Evolutionary conservation across 2,329 filamentous ascomycete species (phyloP).

Genomic region (Trichoderma endophyticum): DNA sequence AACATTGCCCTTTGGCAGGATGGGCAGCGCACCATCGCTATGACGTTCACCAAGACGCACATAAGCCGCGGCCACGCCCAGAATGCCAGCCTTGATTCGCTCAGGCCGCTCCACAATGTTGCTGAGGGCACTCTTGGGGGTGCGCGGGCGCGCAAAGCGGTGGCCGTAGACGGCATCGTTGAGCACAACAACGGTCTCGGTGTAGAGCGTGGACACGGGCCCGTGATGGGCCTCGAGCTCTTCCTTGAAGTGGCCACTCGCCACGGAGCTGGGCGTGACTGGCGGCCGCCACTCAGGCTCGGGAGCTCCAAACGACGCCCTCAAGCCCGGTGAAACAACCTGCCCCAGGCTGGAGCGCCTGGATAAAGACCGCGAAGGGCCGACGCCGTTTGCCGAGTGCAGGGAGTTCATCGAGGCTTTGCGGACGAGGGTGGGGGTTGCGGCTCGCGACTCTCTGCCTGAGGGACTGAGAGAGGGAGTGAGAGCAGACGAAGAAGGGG

Average conservation of each 20-base stretch:
- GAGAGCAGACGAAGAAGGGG: conserved; percentile 39
- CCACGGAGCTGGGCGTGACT: conserved; percentile 55
- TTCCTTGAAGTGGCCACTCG: conserved; percentile 64
- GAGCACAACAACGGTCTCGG: conserved; percentile 75
- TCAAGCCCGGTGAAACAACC: conserved; percentile 42
- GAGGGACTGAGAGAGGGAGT: conserved; percentile 43
- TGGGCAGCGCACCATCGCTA: conserved; percentile 64
- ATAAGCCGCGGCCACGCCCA: conserved; percentile 84
- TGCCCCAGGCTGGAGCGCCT: conserved; percentile 49
- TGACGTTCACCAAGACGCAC: conserved; percentile 84
- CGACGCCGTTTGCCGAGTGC: conserved; percentile 45
- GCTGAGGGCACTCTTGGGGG: conserved; percentile 65
- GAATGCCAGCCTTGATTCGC: conserved; percentile 75
- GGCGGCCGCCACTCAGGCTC: conserved; percentile 36
- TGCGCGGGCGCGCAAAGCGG: conserved; percentile 78
- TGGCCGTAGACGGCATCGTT: conserved; percentile 96
- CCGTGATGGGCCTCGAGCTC: conserved; percentile 65
- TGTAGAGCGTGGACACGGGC: conserved; percentile 36
- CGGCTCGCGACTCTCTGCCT: conserved; percentile 43
- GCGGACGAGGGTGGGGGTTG: conserved; percentile 50
- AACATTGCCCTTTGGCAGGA: conserved; percentile 60
- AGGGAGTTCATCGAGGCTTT: conserved; percentile 59
- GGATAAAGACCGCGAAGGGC: conserved; percentile 38
- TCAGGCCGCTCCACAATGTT: conserved; percentile 94
- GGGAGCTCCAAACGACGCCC: conserved; percentile 32